Base-by-base conservation (phyloP, 768 basidiomycete species). In the Leccinum rimulosum region DNA sequence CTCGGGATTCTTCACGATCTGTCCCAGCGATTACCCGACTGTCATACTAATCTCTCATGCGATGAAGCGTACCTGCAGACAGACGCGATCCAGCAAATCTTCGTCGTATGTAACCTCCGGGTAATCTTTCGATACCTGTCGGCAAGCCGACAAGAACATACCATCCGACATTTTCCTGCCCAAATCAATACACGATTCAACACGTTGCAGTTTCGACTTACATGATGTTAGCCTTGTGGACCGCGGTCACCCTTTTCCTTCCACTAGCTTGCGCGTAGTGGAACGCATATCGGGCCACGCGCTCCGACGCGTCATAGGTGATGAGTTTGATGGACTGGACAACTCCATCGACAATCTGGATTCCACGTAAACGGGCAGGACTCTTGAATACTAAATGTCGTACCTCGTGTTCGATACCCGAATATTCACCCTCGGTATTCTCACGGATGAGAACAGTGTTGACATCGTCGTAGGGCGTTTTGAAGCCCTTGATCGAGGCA, bases 211-310 rank as follows among this genome's bases (percentile, higher is more conserved):
- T 17, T 35, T 27, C 25, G 19, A 77, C 89, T 59, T 63, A 95
- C 96, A 98, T 98, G 81, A 99, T 98, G 73, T 96, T 97, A 25
- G 97, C 97, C 79, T 99, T 99, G 82, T 99, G 97, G 28, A 99
- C 97, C 45, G 97, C 97, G 27, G 96, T 98, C 61, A 99, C 97
- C 66, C 91, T 87, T 74, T 88, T 89, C 63, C 97, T 80, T 62
- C 91, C 92, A 68, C 84, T 87, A 56, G 87, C 81, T 66, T 89
- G 85, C n/a, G 97, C 97, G 68, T 98, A 97, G 76, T 97, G 84
- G 84, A 99, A 99, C 6, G 97, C 97, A 72, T 98, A 99, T 50
- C 95, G 88, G 49, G 97, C 97, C 58, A 99, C 97, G 55, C 97
- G 93, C 75, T 98, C 95, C 5, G 97, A 98, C 12, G 97, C 97